Conservation (phyloP, 768 basidiomycete species). For the Lentinula aciculospora region DNA sequence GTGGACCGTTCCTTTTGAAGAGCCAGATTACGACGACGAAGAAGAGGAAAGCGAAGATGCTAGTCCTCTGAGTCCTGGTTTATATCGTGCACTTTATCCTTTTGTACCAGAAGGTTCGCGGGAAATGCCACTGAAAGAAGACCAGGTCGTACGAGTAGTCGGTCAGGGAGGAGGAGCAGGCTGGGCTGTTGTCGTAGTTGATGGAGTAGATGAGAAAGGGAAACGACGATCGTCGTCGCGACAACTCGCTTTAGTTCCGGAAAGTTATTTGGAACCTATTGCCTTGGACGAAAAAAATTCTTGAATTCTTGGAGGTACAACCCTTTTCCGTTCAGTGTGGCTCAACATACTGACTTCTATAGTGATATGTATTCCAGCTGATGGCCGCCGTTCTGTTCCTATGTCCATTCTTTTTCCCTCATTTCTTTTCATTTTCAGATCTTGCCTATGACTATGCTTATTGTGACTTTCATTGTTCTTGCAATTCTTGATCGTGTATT, state of each 20-base stretch:
- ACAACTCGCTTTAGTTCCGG: conserved; percentile 48
- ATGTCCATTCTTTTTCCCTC: neutral
- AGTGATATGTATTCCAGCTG: no score
- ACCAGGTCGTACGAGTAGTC: conserved; percentile 46
- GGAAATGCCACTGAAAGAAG: conserved; percentile 54
- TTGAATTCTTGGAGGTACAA: no score
- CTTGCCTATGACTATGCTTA: neutral
- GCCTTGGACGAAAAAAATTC: conserved; percentile 17
- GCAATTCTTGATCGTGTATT: neutral
- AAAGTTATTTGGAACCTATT: conserved; percentile 46
- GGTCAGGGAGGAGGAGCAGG: conserved; percentile 53
- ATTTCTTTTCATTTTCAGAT: no score
- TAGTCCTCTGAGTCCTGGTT: conserved; percentile 36
- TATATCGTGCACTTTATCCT: conserved; percentile 50
- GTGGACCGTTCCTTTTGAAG: neutral
- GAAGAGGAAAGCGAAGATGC: conserved; percentile 6
- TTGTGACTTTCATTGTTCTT: neutral
- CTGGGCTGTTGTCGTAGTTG: conserved; percentile 43
- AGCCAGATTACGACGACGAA: neutral
- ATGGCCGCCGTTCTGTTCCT: no score
- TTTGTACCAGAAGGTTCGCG: conserved; percentile 57
- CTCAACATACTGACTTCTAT: no score
- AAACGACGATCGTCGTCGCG: conserved; percentile 9
- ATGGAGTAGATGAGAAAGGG: neutral
- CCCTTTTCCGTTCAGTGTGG: no score